Evolutionary conservation across 1,284 basidiomycete genomes (phyloP).

Genomic region (Acaromyces ingoldii): DNA sequence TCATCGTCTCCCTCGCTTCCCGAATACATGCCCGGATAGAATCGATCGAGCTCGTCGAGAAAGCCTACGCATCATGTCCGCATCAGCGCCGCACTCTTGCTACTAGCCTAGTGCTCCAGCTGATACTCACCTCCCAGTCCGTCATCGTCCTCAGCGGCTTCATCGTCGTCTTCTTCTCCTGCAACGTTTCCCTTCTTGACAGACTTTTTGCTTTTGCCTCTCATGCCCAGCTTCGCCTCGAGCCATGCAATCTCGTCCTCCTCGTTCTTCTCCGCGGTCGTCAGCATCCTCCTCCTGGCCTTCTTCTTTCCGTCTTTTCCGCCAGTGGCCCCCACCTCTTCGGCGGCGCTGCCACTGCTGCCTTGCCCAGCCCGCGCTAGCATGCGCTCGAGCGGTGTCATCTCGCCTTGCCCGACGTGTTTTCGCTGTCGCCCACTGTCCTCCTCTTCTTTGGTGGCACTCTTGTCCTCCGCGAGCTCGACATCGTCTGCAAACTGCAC

Average conservation of each 20-base stretch:
- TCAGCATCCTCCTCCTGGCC: slow-evolving; percentile 13
- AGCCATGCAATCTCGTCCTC: slow-evolving; percentile 50
- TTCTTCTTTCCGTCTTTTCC: slow-evolving; percentile 5
- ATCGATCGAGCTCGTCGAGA: slow-evolving; percentile 12
- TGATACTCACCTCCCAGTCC: slow-evolving; percentile 8
- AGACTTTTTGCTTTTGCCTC: slow-evolving; percentile 14
- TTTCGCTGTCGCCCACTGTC: slow-evolving; percentile 3
- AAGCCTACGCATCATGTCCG: neutral
- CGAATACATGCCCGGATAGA: slow-evolving; percentile 14
- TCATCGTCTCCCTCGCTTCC: slow-evolving; percentile 5
- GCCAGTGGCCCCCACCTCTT: slow-evolving; percentile 1
- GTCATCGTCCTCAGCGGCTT: slow-evolving; percentile 4
- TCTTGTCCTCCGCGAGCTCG: neutral
- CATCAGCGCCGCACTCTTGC: neutral
- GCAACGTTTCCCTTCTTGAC: slow-evolving; percentile 13
- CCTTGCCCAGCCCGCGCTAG: neutral
- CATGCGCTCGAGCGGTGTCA: slow-evolving; percentile 14
- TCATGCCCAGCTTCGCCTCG: slow-evolving; percentile 30
- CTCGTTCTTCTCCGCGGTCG: slow-evolving; percentile 39
- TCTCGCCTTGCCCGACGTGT: slow-evolving; percentile 5
- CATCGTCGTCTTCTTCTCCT: neutral
- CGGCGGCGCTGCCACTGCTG: neutral
- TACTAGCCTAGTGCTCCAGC: neutral
- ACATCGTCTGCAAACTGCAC: neutral
- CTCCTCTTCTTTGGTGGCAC: neutral